Percentiles rank a stretch among this genome's conserved stretches.
Conservation (phyloP, 208 protist species). For the Trypanosoma avium region DNA sequence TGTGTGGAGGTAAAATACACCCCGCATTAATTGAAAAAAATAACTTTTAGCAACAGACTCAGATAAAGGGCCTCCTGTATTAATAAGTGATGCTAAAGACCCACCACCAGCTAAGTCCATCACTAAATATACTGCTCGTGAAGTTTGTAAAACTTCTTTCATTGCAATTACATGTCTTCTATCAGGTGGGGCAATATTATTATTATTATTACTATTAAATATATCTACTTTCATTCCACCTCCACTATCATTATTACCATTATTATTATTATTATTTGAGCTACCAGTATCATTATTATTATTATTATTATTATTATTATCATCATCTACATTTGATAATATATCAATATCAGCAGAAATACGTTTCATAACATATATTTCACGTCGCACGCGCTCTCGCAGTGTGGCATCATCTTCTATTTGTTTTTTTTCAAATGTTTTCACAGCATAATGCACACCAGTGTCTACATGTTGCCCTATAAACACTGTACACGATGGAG, state of each 20-base stretch:
- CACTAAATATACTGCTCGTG: conserved; percentile 34
- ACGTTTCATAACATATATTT: conserved; percentile 40
- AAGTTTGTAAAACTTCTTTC: conserved; percentile 32
- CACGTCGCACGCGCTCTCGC: conserved; percentile 36
- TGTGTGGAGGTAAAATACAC: conserved; percentile 73
- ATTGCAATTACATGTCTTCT: conserved; percentile 20
- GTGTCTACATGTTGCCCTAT: conserved; percentile 17
- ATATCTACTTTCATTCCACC: too few relatives aligned
- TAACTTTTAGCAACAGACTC: conserved; percentile 68
- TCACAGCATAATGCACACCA: conserved; percentile 23
- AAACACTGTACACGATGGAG: conserved; percentile 13
- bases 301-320: not conserved
- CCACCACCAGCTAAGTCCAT: conserved; percentile 46
- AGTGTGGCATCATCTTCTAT: conserved; percentile 28
- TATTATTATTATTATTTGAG: not conserved
- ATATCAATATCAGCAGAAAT: conserved; percentile 7
- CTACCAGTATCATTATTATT: not conserved
- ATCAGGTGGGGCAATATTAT: not conserved
- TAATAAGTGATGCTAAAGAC: not conserved
- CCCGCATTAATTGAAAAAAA: conserved; percentile 87
- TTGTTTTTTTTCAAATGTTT: conserved; percentile 32
- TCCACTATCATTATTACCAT: conserved; percentile 11
- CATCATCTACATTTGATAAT: not conserved
- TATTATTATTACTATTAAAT: not conserved
- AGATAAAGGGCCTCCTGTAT: conserved; percentile 35